These are phyloP conservation scores for Candida insectalens DNA, from an alignment of 805 yeast species.

Conservation along the genomic window DNA sequence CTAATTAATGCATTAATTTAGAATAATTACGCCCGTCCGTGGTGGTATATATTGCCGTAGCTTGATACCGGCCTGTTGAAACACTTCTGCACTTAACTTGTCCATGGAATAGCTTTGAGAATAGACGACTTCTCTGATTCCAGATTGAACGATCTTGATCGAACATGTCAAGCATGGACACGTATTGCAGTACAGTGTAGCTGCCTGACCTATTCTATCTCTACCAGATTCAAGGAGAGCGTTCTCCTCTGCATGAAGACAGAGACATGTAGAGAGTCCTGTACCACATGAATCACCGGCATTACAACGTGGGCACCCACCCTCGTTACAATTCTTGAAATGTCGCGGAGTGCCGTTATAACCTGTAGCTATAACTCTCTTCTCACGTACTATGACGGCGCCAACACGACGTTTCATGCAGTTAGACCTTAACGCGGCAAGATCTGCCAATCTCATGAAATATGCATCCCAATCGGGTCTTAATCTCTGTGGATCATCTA, in stretches of 20 bases:
- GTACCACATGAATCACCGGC: constrained; percentile 53
- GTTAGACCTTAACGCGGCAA: constrained; percentile 87
- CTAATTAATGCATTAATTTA: neutral
- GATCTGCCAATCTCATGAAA: constrained; percentile 86
- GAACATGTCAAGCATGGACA: constrained; percentile 97
- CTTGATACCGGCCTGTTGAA: constrained; percentile 62
- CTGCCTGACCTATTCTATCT: constrained; percentile 58
- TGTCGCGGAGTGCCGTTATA: constrained; percentile 96
- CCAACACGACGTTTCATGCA: constrained; percentile 98
- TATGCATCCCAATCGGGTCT: constrained; percentile 96
- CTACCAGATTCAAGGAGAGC: constrained; percentile 92
- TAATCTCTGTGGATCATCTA: constrained; percentile 45
- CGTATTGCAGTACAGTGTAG: constrained; percentile 84
- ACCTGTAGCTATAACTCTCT: constrained; percentile 89
- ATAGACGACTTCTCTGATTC: constrained; percentile 85
- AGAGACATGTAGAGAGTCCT: constrained; percentile 72
- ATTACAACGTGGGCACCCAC: constrained; percentile 91
- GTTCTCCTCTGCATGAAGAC: constrained; percentile 96
- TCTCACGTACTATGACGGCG: constrained; percentile 82
- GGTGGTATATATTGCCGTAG: constrained; percentile 52
- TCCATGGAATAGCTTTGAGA: constrained; percentile 94
- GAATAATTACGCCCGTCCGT: constrained; percentile 15
- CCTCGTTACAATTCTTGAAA: constrained; percentile 81
- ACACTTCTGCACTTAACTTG: constrained; percentile 55
- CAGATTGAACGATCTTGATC: constrained; percentile 89